phyloP scores from a whole-genome alignment of 108 stramenopile species.

The Skeletonema potamos region DNA sequence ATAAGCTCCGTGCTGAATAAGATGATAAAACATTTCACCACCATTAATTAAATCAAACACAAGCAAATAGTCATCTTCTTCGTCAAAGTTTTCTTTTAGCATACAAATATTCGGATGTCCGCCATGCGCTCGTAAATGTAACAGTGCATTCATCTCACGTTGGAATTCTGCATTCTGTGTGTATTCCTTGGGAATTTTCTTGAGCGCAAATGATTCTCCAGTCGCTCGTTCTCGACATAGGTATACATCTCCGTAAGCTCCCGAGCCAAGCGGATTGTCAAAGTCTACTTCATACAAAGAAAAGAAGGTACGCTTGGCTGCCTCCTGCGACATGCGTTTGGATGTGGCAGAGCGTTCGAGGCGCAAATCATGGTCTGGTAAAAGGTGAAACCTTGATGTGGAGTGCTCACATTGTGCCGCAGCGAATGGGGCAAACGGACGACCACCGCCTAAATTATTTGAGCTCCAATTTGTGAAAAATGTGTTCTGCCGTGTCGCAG shows the following conservation, averaged over 20 bases:
- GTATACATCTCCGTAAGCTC: conserved; percentile 77
- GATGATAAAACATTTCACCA: conserved; percentile 81
- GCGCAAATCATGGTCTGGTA: conserved; percentile 23
- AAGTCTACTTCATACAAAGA: conserved; percentile 42
- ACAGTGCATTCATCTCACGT: conserved; percentile 77
- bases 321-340: conserved; percentile 35
- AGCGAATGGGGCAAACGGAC: background rate
- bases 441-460: background rate
- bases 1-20: conserved; percentile 79
- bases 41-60: conserved; percentile 73
- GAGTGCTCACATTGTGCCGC: background rate
- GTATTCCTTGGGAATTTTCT: conserved; percentile 78
- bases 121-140: conserved; percentile 65
- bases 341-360: conserved; percentile 30
- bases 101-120: conserved; percentile 81
- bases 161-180: conserved; percentile 69
- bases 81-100: conserved; percentile 67
- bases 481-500: background rate
- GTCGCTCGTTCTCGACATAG: conserved; percentile 48
- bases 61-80: conserved; percentile 61
- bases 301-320: conserved; percentile 22
- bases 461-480: background rate
- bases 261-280: conserved; percentile 36
- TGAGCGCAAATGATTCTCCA: conserved; percentile 65
- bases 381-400: background rate